These are phyloP conservation scores for Prunella vulgaris DNA, from an alignment of 257 asterid genomes.

Conservation along the genomic window DNA sequence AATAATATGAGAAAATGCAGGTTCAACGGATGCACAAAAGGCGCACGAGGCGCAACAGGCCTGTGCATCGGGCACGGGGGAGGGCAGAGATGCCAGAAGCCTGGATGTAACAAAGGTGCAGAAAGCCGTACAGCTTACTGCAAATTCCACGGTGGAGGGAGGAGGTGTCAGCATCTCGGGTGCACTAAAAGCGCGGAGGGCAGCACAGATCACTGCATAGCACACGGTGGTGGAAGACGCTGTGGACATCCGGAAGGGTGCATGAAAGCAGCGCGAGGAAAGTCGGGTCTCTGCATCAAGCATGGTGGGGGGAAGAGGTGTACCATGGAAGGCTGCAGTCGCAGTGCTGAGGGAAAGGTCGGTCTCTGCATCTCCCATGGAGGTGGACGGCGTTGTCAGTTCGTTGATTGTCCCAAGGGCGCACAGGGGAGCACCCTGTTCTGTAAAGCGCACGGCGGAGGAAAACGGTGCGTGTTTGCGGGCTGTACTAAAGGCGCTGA, in stretches of 20 bases:
- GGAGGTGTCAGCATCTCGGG: constrained; percentile 68
- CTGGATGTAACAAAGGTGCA: constrained; percentile 86
- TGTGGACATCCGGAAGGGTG: constrained; percentile 64
- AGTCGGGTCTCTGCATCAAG: constrained; percentile 81
- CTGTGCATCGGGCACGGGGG: constrained; percentile 95
- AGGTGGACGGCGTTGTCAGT: constrained; percentile 87
- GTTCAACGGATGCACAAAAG: constrained; percentile 62
- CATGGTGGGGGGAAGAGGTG: constrained; percentile 99
- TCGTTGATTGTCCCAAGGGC: constrained; percentile 55
- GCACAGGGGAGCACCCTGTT: constrained; percentile 87
- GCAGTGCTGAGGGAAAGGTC: constrained; percentile 90
- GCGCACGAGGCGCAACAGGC: constrained; percentile 95
- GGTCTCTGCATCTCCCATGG: constrained; percentile 95
- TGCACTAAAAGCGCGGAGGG: constrained; percentile 97
- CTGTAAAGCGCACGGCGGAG: constrained; percentile 97
- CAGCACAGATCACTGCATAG: constrained; percentile 82
- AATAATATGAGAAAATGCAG: constrained; percentile 58
- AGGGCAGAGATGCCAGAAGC: constrained; percentile 91
- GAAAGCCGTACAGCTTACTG: constrained; percentile 95
- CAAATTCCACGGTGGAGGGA: constrained; percentile 95
- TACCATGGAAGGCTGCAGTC: constrained; percentile 66
- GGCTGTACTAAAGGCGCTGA: constrained; percentile 93
- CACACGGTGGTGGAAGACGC: constrained; percentile 92
- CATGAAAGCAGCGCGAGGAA: constrained; percentile 85
- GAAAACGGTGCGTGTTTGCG: constrained; percentile 71